These are phyloP conservation scores for Centaurea solstitialis DNA, from an alignment of 129 eudicot genomes.

Conservation along the genomic window DNA sequence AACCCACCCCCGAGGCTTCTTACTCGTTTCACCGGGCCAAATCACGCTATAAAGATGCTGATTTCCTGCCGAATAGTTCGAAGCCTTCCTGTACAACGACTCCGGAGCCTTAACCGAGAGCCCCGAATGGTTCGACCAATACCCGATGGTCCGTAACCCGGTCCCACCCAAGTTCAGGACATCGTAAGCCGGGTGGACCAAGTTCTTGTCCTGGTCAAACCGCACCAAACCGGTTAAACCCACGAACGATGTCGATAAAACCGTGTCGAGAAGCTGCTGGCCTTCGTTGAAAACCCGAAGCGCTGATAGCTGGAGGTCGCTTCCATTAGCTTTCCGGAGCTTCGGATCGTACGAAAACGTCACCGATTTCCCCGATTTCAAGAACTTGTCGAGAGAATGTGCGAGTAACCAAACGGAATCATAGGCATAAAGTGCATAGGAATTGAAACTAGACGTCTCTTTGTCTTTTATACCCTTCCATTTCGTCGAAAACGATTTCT, in stretches of 20 bases:
- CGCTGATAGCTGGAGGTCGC: slow-evolving; percentile 44
- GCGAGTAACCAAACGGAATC: slow-evolving; percentile 92
- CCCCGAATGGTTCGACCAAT: slow-evolving; percentile 87
- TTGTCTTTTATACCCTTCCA: slow-evolving; percentile 54
- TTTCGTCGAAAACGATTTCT: slow-evolving; percentile 33
- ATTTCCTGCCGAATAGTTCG: slow-evolving; percentile 41
- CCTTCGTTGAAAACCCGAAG: slow-evolving; percentile 74
- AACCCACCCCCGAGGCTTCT: slow-evolving; percentile 88
- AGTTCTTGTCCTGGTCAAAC: slow-evolving; percentile 65
- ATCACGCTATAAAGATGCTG: slow-evolving; percentile 63
- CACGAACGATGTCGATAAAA: slow-evolving; percentile 43
- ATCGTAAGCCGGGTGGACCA: slow-evolving; percentile 74
- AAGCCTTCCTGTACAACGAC: slow-evolving; percentile 49
- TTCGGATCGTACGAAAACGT: slow-evolving; percentile 67
- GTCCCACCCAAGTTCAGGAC: slow-evolving; percentile 75
- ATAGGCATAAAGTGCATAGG: slow-evolving; percentile 88
- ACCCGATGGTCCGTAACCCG: slow-evolving; percentile 66
- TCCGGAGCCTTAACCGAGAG: slow-evolving; percentile 75
- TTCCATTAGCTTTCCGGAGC: slow-evolving; percentile 41
- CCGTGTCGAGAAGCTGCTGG: slow-evolving; percentile 50
- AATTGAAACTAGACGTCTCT: slow-evolving; percentile 49
- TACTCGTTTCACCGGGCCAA: slow-evolving; percentile 88
- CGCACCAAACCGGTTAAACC: slow-evolving; percentile 74
- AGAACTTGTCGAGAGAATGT: slow-evolving; percentile 68
- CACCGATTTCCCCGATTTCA: slow-evolving; percentile 47